Evolutionary conservation across 2,329 filamentous ascomycete genomes (phyloP).

Genomic region (Paramyrothecium sp.): DNA sequence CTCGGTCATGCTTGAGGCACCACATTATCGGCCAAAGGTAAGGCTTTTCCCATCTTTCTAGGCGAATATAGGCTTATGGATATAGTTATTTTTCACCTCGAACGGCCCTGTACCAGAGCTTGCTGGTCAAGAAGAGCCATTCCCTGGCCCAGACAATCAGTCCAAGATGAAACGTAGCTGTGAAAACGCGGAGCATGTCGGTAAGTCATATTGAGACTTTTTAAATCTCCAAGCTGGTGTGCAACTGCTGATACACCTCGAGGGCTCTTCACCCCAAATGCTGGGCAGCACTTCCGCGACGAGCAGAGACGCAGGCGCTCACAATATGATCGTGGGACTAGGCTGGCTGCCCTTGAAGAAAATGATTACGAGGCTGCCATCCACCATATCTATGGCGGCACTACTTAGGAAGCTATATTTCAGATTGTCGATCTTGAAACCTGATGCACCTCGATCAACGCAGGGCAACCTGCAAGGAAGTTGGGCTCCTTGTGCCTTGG

Average conservation of each 20-base stretch:
- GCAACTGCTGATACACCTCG: not conserved
- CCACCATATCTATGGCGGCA: constrained; percentile 33
- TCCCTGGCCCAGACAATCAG: constrained; percentile 78
- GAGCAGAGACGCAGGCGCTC: constrained; percentile 76
- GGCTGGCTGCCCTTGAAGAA: constrained; percentile 66
- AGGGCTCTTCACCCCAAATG: constrained; percentile 80
- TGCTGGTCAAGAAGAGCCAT: constrained; percentile 70
- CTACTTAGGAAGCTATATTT: constrained; percentile 18
- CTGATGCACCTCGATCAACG: too few species aligned
- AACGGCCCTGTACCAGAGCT: constrained; percentile 47
- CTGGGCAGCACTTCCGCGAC: constrained; percentile 69
- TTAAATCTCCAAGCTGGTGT: not conserved
- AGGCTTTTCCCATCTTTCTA: constrained; percentile 3
- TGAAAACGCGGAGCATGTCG: constrained; percentile 82
- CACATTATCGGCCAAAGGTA: constrained; percentile 82
- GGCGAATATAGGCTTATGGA: constrained; percentile 1
- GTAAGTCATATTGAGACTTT: constrained; percentile 45
- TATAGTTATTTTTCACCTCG: constrained; percentile 50
- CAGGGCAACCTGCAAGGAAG: not conserved
- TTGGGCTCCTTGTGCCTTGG: not conserved
- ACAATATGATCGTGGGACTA: constrained; percentile 79
- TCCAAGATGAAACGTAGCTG: constrained; percentile 86
- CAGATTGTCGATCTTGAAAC: constrained; percentile 9
- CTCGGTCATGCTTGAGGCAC: constrained; percentile 86
- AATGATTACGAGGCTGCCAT: constrained; percentile 49